These are phyloP conservation scores for Blastocrithidia nonstop DNA, from an alignment of 208 protist genomes.

Conservation along the genomic window DNA sequence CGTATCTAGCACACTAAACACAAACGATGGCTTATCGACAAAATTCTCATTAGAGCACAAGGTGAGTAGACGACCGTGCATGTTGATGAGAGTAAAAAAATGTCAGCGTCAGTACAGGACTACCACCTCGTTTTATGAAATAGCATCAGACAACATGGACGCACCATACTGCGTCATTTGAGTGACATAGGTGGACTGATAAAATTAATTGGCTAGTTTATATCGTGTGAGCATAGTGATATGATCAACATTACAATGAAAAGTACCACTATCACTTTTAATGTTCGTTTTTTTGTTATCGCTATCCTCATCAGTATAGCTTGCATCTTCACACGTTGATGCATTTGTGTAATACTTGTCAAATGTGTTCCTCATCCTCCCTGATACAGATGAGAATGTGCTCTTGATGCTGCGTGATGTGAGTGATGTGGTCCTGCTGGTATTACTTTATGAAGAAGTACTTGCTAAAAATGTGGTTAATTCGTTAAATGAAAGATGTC, in stretches of 20 bases:
- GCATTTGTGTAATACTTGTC: too few relatives aligned
- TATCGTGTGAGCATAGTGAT: too few relatives aligned
- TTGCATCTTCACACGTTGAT: too few relatives aligned
- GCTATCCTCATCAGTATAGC: too few relatives aligned
- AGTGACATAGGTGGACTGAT: slow-evolving; percentile 1
- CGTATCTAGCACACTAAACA: slow-evolving; percentile 15
- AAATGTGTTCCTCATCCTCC: too few relatives aligned
- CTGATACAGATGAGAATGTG: too few relatives aligned
- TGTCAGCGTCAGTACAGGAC: slow-evolving; percentile 42
- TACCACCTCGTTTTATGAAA: slow-evolving; percentile 17
- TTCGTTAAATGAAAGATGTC: slow-evolving; percentile 31
- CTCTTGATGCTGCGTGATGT: too few relatives aligned
- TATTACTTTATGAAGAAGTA: slow-evolving; percentile 3
- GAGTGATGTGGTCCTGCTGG: too few relatives aligned
- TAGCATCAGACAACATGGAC: neutral
- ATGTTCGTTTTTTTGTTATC: too few relatives aligned
- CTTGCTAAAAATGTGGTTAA: slow-evolving; percentile 11
- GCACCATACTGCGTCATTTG: slow-evolving; percentile 5
- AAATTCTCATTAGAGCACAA: slow-evolving; percentile 27
- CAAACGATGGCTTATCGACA: slow-evolving; percentile 15
- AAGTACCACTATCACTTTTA: too few relatives aligned
- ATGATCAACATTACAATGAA: too few relatives aligned
- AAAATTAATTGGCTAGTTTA: slow-evolving; percentile 1
- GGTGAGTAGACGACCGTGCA: slow-evolving; percentile 10
- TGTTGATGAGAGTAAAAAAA: slow-evolving; percentile 30